Conservation (phyloP, 2,329 filamentous ascomycete species). For the Penicillium vulpinum region DNA sequence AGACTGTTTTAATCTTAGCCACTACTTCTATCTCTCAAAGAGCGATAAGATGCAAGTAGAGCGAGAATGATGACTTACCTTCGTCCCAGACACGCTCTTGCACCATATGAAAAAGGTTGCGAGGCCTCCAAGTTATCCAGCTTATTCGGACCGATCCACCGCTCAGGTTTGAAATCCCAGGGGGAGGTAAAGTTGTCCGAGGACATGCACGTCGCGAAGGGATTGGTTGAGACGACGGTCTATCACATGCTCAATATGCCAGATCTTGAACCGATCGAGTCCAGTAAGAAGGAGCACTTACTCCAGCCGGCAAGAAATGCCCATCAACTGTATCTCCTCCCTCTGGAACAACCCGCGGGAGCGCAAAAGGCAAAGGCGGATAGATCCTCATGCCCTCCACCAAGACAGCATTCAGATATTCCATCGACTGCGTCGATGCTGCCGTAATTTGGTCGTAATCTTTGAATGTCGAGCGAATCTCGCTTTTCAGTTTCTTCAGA, state of each 20-base stretch:
- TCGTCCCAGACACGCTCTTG: constrained; percentile 20
- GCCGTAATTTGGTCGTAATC: constrained; percentile 42
- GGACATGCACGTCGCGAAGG: constrained; percentile 15
- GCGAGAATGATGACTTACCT: constrained; percentile 9
- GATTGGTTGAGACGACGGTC: constrained; percentile 15
- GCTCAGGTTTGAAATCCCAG: constrained; percentile 23
- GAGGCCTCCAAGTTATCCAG: constrained; percentile 14
- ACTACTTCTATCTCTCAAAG: too few species aligned
- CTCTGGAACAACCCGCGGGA: constrained; percentile 19
- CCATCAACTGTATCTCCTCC: constrained; percentile 19
- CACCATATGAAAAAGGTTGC: constrained; percentile 21
- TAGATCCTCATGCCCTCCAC: constrained; percentile 24
- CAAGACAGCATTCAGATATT: constrained; percentile 23
- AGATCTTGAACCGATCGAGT: background rate
- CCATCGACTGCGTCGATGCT: constrained; percentile 20
- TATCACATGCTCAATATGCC: background rate
- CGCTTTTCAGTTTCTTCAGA: constrained; percentile 35
- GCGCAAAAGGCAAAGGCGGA: constrained; percentile 22
- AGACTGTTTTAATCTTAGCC: constrained; percentile 4
- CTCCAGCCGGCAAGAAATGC: constrained; percentile 16
- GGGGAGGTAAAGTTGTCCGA: constrained; percentile 20
- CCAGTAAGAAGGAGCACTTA: background rate
- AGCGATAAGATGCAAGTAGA: too few species aligned
- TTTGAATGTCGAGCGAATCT: constrained; percentile 44
- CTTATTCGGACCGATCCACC: constrained; percentile 15